These are phyloP conservation scores for Fusarium tupiense DNA, from an alignment of 2,329 filamentous ascomycete species.

Conservation along the genomic window DNA sequence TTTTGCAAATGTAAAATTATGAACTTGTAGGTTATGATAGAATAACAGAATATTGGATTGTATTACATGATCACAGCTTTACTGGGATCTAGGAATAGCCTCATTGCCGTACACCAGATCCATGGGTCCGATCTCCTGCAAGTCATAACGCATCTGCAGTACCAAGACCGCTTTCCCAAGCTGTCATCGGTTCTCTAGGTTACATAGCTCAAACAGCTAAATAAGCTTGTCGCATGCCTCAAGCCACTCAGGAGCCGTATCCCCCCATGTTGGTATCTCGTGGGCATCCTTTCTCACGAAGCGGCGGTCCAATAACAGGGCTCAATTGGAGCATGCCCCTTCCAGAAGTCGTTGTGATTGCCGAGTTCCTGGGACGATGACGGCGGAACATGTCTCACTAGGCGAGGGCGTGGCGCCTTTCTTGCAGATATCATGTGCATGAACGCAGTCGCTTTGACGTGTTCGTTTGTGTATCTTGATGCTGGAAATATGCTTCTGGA, in stretches of 20 bases:
- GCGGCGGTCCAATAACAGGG: constrained; percentile 15
- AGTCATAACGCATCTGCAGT: neutral
- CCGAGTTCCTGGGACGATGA: constrained; percentile 13
- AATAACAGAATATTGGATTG: too few species aligned
- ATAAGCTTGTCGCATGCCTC: constrained; percentile 5
- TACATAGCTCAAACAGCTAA: neutral
- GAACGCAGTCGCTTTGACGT: neutral
- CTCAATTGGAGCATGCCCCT: constrained; percentile 32
- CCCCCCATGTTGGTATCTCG: constrained; percentile 3
- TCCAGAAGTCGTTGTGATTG: constrained; percentile 20
- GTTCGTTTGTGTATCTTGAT: neutral
- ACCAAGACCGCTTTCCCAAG: neutral
- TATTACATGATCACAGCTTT: too few species aligned
- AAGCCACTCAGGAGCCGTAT: constrained; percentile 10
- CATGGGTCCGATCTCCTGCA: constrained; percentile 1
- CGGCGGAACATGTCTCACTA: constrained; percentile 14
- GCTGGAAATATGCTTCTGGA: neutral
- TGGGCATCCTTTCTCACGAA: constrained; percentile 14
- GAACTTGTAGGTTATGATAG: too few species aligned
- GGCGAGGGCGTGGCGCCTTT: neutral
- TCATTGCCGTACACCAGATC: neutral
- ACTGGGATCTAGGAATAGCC: neutral
- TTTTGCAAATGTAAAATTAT: too few species aligned
- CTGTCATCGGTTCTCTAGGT: neutral
- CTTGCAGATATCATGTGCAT: constrained; percentile 24